Conservation (phyloP, 139 green algal genomes). For the Desmodesmus armatus region DNA sequence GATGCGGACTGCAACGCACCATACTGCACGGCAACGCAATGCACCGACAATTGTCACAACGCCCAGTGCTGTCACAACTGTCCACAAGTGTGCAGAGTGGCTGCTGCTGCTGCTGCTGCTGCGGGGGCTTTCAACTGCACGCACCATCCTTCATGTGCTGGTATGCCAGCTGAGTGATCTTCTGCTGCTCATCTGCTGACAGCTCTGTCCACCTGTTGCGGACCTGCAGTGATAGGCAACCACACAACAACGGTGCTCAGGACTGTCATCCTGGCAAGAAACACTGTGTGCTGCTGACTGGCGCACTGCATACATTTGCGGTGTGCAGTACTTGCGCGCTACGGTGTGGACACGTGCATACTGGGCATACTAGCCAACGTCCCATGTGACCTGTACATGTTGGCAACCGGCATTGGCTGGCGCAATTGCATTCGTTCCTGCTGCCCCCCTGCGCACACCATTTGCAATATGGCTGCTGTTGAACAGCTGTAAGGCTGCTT, state of each 20-base stretch:
- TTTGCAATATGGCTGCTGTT: neutral
- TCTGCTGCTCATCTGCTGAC: constrained; percentile 39
- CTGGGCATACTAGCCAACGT: too few species aligned
- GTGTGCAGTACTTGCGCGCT: neutral
- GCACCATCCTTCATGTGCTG: constrained; percentile 49
- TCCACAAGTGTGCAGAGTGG: too few species aligned
- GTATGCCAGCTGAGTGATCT: constrained; percentile 50
- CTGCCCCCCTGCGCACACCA: neutral
- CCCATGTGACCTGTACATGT: too few species aligned
- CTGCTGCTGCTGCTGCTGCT: neutral
- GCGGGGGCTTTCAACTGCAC: neutral
- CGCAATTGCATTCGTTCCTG: neutral
- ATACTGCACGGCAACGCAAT: too few species aligned
- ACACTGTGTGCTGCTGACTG: neutral
- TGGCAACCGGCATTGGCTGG: too few species aligned
- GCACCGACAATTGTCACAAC: too few species aligned
- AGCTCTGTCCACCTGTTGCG: constrained; percentile 49
- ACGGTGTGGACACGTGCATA: too few species aligned
- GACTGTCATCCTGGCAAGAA: neutral
- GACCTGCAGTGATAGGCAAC: constrained; percentile 35
- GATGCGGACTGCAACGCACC: too few species aligned
- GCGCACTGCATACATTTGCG: neutral
- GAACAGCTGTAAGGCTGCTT: neutral
- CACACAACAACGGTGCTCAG: neutral
- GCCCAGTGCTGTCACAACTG: too few species aligned